These are phyloP conservation scores for Marasmius sp. DNA, from an alignment of 1,284 basidiomycete species.

Conservation along the genomic window DNA sequence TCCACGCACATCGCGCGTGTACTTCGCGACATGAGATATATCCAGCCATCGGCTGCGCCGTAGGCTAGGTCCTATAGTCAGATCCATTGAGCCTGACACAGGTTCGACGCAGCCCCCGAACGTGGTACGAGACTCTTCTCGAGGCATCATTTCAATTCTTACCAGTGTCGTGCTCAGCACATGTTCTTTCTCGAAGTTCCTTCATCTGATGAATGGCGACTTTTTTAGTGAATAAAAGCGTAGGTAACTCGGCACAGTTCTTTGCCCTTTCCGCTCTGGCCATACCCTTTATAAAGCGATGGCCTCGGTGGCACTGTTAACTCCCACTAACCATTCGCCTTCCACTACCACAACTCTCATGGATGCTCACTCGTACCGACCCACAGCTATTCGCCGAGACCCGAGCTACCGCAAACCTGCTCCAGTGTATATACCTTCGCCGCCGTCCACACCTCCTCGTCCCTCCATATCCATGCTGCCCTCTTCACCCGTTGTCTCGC, in stretches of 20 bases:
- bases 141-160: background rate
- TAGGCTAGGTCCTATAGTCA: too few relatives aligned
- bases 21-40: too few relatives aligned
- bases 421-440: slow-evolving; percentile 62
- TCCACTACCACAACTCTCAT: background rate
- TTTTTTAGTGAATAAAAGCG: background rate
- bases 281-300: background rate
- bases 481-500: slow-evolving; percentile 23
- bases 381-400: slow-evolving; percentile 28
- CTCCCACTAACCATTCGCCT: slow-evolving; percentile 1
- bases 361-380: slow-evolving; percentile 19
- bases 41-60: too few relatives aligned
- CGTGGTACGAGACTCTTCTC: background rate
- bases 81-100: background rate
- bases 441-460: slow-evolving; percentile 42
- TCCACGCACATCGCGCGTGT: too few relatives aligned
- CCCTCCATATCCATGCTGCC: slow-evolving; percentile 17
- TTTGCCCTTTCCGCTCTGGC: background rate
- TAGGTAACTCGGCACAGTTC: background rate
- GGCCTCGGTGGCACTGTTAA: background rate
- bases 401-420: slow-evolving; percentile 69
- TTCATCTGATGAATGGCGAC: background rate
- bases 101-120: background rate
- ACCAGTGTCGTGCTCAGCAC: background rate
- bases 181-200: background rate